phyloP scores from a whole-genome alignment of 140 eudicot genomes.

The Flaveria floridana region DNA sequence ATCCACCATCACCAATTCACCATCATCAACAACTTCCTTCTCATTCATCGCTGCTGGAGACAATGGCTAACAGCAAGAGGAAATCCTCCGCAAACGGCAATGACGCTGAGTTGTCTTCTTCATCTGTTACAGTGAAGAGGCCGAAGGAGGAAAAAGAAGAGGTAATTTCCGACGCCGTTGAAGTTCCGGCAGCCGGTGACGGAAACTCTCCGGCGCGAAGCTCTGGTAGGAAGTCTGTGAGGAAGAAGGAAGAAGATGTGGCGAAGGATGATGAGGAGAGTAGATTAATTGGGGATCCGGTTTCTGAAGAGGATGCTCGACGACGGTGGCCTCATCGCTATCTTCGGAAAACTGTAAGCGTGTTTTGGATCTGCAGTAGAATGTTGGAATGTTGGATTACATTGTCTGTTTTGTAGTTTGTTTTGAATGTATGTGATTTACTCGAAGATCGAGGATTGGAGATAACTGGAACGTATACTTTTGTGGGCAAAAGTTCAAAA shows the following conservation, averaged over 20 bases:
- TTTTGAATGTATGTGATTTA: not conserved
- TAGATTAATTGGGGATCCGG: slow-evolving; percentile 39
- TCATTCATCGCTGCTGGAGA: slow-evolving; percentile 4
- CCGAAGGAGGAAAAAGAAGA: slow-evolving; percentile 20
- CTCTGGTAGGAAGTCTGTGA: slow-evolving; percentile 9
- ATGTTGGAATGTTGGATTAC: not conserved
- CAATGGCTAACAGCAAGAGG: slow-evolving; percentile 24
- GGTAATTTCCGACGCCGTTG: not conserved
- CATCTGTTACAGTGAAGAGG: slow-evolving; percentile 13
- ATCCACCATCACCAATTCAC: not conserved
- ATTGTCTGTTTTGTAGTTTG: not conserved
- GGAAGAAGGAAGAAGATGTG: not conserved
- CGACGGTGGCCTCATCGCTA: slow-evolving; percentile 51
- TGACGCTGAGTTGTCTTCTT: not conserved
- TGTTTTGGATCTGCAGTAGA: not conserved
- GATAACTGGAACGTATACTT: no score
- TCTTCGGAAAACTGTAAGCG: slow-evolving; percentile 19
- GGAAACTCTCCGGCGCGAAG: not conserved
- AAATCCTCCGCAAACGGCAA: slow-evolving; percentile 16
- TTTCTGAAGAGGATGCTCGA: slow-evolving; percentile 36
- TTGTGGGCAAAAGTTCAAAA: no score
- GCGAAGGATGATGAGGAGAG: slow-evolving; percentile 26
- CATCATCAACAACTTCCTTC: not conserved
- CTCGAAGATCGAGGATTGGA: no score
- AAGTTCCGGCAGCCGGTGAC: not conserved